phyloP scores from a whole-genome alignment of 257 asterid species.

The Haberlea rhodopensis region DNA sequence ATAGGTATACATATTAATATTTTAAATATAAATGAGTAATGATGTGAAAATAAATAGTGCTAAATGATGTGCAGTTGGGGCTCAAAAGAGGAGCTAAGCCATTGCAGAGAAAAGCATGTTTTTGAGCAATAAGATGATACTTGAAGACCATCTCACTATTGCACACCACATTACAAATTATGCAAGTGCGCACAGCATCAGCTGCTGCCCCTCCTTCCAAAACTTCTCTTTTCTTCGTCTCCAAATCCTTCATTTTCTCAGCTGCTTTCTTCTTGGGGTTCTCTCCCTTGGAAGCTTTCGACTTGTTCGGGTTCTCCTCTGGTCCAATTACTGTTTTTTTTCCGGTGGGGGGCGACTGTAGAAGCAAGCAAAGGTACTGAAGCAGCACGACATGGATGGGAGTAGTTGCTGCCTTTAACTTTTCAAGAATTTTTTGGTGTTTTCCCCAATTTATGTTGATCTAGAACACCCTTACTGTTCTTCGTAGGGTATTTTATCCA shows the following conservation, averaged over 20 bases:
- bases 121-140: slow-evolving; percentile 64
- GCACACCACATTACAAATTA: slow-evolving; percentile 71
- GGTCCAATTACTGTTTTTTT: slow-evolving; percentile 45
- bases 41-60: too few relatives aligned
- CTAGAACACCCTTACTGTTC: slow-evolving; percentile 55
- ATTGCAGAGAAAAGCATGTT: too few relatives aligned
- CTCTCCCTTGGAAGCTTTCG: slow-evolving; percentile 24
- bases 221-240: slow-evolving; percentile 50
- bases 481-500: slow-evolving; percentile 39
- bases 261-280: slow-evolving; percentile 46
- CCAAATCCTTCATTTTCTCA: slow-evolving; percentile 43
- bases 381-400: not conserved
- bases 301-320: slow-evolving; percentile 42
- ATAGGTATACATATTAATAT: too few relatives aligned
- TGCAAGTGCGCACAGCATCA: slow-evolving; percentile 47
- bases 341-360: not conserved
- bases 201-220: slow-evolving; percentile 71
- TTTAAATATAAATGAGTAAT: too few relatives aligned
- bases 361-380: not conserved
- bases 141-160: slow-evolving; percentile 58
- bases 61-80: too few relatives aligned
- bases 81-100: too few relatives aligned
- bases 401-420: slow-evolving; percentile 27
- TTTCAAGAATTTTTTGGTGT: slow-evolving; percentile 61
- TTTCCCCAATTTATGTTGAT: slow-evolving; percentile 58